phyloP scores from a whole-genome alignment of 306 rosid genomes.

The Vicia villosa region DNA sequence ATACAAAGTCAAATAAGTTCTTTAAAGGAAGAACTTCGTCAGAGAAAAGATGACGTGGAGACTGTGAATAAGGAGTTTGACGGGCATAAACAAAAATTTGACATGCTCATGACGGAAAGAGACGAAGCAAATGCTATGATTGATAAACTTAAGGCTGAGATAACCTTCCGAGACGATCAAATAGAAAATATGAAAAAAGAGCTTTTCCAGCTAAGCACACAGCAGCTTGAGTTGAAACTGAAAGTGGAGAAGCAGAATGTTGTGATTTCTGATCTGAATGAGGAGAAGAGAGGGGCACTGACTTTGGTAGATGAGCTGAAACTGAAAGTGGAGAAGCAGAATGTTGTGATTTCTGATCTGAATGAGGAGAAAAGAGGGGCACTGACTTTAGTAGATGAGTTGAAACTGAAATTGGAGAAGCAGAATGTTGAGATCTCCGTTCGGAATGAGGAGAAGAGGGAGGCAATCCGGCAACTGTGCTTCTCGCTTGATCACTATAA shows the following conservation, averaged over 20 bases:
- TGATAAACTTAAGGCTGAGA: conserved; percentile 53
- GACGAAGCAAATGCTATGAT: conserved; percentile 52
- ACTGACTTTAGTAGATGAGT: conserved; percentile 27
- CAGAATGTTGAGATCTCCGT: conserved; percentile 64
- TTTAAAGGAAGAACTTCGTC: conserved; percentile 58
- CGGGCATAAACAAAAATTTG: conserved; percentile 51
- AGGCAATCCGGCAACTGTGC: conserved; percentile 87
- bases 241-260: conserved; percentile 49
- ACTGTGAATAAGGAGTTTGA: conserved; percentile 64
- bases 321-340: conserved; percentile 51
- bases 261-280: conserved; percentile 64
- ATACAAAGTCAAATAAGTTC: conserved; percentile 53
- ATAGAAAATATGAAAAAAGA: conserved; percentile 55
- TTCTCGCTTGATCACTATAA: conserved; percentile 76
- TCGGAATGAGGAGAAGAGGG: conserved; percentile 81
- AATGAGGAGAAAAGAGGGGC: conserved; percentile 90
- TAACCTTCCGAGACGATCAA: conserved; percentile 54
- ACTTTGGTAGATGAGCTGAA: conserved; percentile 55
- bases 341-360: conserved; percentile 55
- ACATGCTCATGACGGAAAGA: conserved; percentile 63
- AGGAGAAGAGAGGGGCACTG: conserved; percentile 80
- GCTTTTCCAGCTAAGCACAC: conserved; percentile 38
- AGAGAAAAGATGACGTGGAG: conserved; percentile 49
- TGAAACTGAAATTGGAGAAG: neutral
- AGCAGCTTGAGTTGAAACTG: conserved; percentile 50